These are phyloP conservation scores for Saccharomycopsis vini DNA, from an alignment of 805 yeast species.

Conservation along the genomic window DNA sequence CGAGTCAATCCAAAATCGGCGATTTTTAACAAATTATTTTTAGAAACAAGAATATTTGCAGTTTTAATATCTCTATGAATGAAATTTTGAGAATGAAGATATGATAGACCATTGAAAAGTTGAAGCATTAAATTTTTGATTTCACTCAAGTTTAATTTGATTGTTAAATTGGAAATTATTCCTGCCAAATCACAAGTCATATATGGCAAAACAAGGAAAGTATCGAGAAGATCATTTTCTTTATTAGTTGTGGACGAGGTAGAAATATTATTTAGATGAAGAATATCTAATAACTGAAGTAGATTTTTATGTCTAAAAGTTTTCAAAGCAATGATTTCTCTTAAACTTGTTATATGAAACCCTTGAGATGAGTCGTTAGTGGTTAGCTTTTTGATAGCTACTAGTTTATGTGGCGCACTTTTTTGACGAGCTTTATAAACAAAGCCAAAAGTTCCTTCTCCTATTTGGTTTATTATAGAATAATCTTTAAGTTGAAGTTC, in stretches of 20 bases:
- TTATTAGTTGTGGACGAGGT: slow-evolving; percentile 22
- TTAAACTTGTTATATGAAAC: slow-evolving; percentile 88
- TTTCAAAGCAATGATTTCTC: slow-evolving; percentile 82
- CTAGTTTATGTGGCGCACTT: slow-evolving; percentile 42
- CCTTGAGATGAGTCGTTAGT: slow-evolving; percentile 31
- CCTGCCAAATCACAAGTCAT: slow-evolving; percentile 92
- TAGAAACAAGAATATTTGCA: slow-evolving; percentile 82
- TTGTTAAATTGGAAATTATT: slow-evolving; percentile 67
- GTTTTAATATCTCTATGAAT: slow-evolving; percentile 92
- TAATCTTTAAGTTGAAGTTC: neutral
- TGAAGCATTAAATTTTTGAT: slow-evolving; percentile 80
- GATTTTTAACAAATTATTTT: slow-evolving; percentile 68
- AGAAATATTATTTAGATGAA: slow-evolving; percentile 23
- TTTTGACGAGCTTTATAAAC: slow-evolving; percentile 69
- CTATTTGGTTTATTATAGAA: slow-evolving; percentile 28
- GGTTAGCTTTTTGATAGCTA: slow-evolving; percentile 83
- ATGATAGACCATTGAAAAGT: slow-evolving; percentile 69
- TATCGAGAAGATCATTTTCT: slow-evolving; percentile 24
- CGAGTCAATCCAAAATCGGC: slow-evolving; percentile 97
- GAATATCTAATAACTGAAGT: slow-evolving; percentile 70
- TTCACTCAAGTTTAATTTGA: slow-evolving; percentile 51
- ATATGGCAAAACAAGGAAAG: slow-evolving; percentile 86
- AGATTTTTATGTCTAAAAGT: slow-evolving; percentile 61
- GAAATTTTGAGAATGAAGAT: slow-evolving; percentile 54
- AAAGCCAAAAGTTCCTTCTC: slow-evolving; percentile 85